These are phyloP conservation scores for Cryptococcus depauperatus DNA, from an alignment of 1,284 basidiomycete species.

Conservation along the genomic window DNA sequence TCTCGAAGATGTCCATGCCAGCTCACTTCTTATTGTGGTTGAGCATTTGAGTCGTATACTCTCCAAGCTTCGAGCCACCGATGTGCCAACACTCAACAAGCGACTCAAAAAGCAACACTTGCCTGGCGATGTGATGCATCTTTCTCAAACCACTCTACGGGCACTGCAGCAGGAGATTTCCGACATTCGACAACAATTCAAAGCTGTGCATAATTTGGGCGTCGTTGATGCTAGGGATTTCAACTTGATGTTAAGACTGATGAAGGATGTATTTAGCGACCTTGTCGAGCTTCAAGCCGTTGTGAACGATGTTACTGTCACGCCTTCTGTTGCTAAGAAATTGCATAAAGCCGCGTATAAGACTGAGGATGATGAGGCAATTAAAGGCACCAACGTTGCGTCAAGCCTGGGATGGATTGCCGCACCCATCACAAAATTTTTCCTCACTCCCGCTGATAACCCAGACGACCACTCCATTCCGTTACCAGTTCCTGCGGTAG, in stretches of 20 bases:
- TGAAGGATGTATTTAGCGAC: slow-evolving; percentile 78
- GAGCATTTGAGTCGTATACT: slow-evolving; percentile 64
- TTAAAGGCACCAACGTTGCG: slow-evolving; percentile 27
- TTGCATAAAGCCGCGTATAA: slow-evolving; percentile 56
- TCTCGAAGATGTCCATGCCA: slow-evolving; percentile 15
- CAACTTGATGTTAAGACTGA: slow-evolving; percentile 69
- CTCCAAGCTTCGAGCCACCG: slow-evolving; percentile 65
- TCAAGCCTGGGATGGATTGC: slow-evolving; percentile 61
- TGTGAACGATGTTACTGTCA: slow-evolving; percentile 83
- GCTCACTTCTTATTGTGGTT: slow-evolving; percentile 48
- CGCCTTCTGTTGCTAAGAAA: slow-evolving; percentile 65
- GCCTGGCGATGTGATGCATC: slow-evolving; percentile 70
- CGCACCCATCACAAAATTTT: slow-evolving; percentile 43
- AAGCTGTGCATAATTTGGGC: slow-evolving; percentile 53
- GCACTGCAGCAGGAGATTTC: slow-evolving; percentile 65
- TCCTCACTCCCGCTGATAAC: slow-evolving; percentile 30
- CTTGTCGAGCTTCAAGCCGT: slow-evolving; percentile 71
- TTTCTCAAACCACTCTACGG: slow-evolving; percentile 75
- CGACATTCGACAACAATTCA: slow-evolving; percentile 66
- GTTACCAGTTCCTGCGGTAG: neutral
- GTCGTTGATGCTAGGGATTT: slow-evolving; percentile 74
- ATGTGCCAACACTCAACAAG: slow-evolving; percentile 78
- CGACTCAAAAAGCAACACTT: slow-evolving; percentile 87
- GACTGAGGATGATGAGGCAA: slow-evolving; percentile 43
- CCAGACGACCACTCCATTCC: slow-evolving; percentile 2